Percentiles rank a stretch among this genome's conserved stretches.
Conservation (phyloP, 73 alveolate genomes). For the Paramecium pentaurelia region DNA sequence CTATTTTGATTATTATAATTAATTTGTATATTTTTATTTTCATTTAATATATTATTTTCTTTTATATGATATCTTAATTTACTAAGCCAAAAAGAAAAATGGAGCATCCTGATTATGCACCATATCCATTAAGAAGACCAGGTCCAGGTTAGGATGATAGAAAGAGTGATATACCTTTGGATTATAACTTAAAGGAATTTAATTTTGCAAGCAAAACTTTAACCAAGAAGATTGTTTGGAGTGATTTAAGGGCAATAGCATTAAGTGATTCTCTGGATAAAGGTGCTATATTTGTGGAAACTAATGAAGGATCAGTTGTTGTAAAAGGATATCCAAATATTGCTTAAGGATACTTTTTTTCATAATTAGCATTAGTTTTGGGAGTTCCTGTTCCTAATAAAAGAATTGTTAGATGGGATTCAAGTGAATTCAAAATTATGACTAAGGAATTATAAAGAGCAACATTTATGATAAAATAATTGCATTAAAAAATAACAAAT, state of each 20-base stretch:
- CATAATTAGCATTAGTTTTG: conserved; percentile 22
- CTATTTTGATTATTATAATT: neutral
- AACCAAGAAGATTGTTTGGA: neutral
- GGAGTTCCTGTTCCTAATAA: conserved; percentile 36
- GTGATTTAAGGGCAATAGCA: neutral
- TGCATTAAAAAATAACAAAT: conserved; percentile 3
- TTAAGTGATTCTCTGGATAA: conserved; percentile 4
- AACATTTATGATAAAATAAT: neutral
- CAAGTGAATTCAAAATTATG: neutral
- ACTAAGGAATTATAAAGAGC: conserved; percentile 47
- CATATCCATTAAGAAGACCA: conserved; percentile 32
- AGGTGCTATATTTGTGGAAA: conserved; percentile 28
- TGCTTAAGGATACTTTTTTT: conserved; percentile 28
- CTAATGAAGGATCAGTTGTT: neutral
- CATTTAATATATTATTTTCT: neutral
- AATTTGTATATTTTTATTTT: neutral
- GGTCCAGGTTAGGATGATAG: conserved; percentile 33
- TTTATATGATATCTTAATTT: conserved; percentile 19
- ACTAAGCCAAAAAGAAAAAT: conserved; percentile 34
- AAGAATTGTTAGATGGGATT: conserved; percentile 43
- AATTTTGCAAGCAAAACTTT: conserved; percentile 22
- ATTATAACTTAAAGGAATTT: conserved; percentile 12
- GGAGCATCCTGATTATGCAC: conserved; percentile 41
- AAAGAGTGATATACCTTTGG: neutral
- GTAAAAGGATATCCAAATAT: neutral